Evolutionary conservation across 495 filamentous ascomycete genomes (phyloP).

Genomic region (Geoglossum glabrum): DNA sequence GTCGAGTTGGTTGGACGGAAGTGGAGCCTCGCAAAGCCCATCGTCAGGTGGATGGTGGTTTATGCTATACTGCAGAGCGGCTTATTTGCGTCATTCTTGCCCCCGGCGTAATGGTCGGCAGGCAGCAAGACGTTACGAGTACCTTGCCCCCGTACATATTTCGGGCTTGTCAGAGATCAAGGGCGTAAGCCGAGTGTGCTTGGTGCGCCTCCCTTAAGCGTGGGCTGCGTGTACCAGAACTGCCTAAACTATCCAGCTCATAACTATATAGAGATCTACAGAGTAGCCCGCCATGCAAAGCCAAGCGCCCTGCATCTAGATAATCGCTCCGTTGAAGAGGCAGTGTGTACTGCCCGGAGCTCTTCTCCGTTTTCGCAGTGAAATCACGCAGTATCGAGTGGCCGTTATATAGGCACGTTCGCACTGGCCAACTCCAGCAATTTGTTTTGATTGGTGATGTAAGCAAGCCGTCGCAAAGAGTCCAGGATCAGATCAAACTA

Average conservation of each 20-base stretch:
- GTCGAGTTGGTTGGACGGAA: constrained; percentile 13
- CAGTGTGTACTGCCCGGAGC: neutral
- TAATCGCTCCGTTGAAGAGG: neutral
- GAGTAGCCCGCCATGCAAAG: neutral
- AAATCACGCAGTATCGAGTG: no score
- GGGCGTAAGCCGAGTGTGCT: neutral
- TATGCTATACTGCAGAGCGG: constrained; percentile 67
- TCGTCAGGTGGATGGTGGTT: constrained; percentile 49
- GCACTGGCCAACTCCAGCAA: neutral
- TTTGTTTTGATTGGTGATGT: constrained; percentile 2
- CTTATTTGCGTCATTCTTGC: constrained; percentile 81
- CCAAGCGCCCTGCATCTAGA: neutral
- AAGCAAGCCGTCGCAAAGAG: neutral
- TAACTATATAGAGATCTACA: neutral
- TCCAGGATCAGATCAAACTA: neutral
- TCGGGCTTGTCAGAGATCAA: neutral
- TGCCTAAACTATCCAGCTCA: neutral
- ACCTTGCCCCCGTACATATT: neutral
- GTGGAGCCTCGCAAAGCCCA: constrained; percentile 10
- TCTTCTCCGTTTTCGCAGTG: neutral
- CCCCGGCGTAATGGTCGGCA: constrained; percentile 43
- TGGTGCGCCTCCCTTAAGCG: neutral
- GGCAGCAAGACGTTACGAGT: neutral
- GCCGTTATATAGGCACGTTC: neutral
- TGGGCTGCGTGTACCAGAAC: neutral